Evolutionary conservation across 768 basidiomycete species (phyloP).

Genomic region (Mycena floridula): DNA sequence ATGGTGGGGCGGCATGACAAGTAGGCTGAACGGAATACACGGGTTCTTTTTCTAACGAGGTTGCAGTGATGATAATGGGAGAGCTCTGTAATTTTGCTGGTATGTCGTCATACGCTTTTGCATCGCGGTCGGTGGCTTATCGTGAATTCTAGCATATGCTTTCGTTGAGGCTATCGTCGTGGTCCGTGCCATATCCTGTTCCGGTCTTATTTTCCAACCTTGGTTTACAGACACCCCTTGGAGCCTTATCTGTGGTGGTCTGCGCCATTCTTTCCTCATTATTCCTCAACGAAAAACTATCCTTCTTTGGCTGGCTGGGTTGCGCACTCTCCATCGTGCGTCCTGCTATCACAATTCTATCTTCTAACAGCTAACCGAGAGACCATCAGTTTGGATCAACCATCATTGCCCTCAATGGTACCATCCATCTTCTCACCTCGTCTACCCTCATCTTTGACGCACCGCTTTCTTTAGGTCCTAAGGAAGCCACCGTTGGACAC

Average conservation of each 20-base stretch:
- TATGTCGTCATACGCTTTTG: conserved; percentile 23
- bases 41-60: neutral
- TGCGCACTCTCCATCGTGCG: conserved; percentile 86
- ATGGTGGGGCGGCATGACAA: conserved; percentile 95
- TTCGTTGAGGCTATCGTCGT: conserved; percentile 93
- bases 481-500: conserved; percentile 62
- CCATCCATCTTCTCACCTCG: too few relatives aligned
- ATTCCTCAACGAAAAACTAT: conserved; percentile 88
- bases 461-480: conserved; percentile 65
- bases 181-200: conserved; percentile 35
- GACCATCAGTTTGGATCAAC: conserved; percentile 64
- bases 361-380: conserved; percentile 1
- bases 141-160: conserved; percentile 86
- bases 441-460: too few relatives aligned
- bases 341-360: neutral
- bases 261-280: conserved; percentile 90
- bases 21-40: conserved; percentile 33
- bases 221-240: conserved; percentile 72
- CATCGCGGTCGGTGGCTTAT: too few relatives aligned
- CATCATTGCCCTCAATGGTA: conserved; percentile 90
- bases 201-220: conserved; percentile 5
- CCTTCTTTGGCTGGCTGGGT: conserved; percentile 96
- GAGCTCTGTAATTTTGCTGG: conserved; percentile 84
- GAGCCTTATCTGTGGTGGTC: conserved; percentile 93
- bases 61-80: conserved; percentile 84